These are phyloP conservation scores for Fusarium brevicatenulatum DNA, from an alignment of 2,329 filamentous ascomycete genomes.

Conservation along the genomic window DNA sequence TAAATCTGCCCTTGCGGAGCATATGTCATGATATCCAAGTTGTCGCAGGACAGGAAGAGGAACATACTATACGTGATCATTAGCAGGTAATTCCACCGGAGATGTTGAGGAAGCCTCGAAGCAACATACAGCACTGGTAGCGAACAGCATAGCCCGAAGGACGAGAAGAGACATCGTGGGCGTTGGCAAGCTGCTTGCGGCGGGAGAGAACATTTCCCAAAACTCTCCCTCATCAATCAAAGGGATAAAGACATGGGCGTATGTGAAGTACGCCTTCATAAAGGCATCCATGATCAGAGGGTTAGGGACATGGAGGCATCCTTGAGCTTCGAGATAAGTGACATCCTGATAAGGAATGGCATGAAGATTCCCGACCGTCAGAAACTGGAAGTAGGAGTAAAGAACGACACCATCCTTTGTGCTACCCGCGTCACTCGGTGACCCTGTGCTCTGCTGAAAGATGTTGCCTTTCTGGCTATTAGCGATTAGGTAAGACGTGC, in stretches of 20 bases:
- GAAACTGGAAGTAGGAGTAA: neutral
- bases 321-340: neutral
- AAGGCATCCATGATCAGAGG: neutral
- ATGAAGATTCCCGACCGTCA: neutral
- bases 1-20: neutral
- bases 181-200: neutral
- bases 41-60: neutral
- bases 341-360: conserved; percentile 1
- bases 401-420: neutral
- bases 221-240: neutral
- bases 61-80: neutral
- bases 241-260: neutral
- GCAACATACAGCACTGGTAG: neutral
- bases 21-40: neutral
- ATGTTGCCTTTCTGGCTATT: neutral
- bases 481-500: rapidly evolving
- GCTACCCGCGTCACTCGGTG: neutral
- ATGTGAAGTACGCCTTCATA: neutral
- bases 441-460: neutral
- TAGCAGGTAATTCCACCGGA: rapidly evolving
- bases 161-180: neutral
- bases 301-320: neutral
- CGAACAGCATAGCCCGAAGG: neutral
- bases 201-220: neutral
- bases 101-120: rapidly evolving